Base-by-base conservation (phyloP, 352 stramenopile species). In the Saprolegnia parasitica region DNA sequence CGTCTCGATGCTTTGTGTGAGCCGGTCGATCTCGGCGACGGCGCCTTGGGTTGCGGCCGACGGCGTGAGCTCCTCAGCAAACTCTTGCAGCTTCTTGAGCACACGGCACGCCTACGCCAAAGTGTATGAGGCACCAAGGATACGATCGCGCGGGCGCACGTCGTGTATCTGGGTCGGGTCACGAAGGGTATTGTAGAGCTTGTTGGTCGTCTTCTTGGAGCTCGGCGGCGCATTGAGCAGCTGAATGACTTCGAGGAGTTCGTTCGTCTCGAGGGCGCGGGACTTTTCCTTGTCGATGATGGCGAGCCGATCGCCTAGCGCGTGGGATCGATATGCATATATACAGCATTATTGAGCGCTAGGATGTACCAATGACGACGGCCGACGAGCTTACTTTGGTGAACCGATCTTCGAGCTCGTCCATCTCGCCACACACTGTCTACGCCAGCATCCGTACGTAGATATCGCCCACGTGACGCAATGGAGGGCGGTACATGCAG, bases 331-430 rank as follows among this genome's bases (percentile, higher is more conserved):
- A 24, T 40, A 24, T 26, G 52, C 24, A 24, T 60, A 4, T 15
- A 2, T n/a, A 11, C 20, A 21, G 13, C 3, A 60, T n/a, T n/a
- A n/a, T n/a, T n/a, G n/a, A n/a, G n/a, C 4, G 24, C 42, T 11
- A n/a, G 42, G 3, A 35, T 55, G 24, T 24, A 60, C 52, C 85
- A 49, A 93, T 88, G 11, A 85, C 73, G 21, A 93, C 78, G 9
- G 85, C 85, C 0, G 85, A 86, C n/a, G 84, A 89, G 57, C 85
- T 93, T 63, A 93, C 83, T 78, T 93, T 93, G 20, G 83, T 88
- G 67, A 93, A 93, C 49, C 85, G 81, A 72, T 93, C 84, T 73
- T 93, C 85, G 29, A 93, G 68, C 58, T 91, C 85, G 61, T 91
- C 85, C 82, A 93, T 89, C 65, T 91, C 81, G 20, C 73, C 74